phyloP scores from a whole-genome alignment of 148 eudicot species.

The Vaccinium macrocarpon region DNA sequence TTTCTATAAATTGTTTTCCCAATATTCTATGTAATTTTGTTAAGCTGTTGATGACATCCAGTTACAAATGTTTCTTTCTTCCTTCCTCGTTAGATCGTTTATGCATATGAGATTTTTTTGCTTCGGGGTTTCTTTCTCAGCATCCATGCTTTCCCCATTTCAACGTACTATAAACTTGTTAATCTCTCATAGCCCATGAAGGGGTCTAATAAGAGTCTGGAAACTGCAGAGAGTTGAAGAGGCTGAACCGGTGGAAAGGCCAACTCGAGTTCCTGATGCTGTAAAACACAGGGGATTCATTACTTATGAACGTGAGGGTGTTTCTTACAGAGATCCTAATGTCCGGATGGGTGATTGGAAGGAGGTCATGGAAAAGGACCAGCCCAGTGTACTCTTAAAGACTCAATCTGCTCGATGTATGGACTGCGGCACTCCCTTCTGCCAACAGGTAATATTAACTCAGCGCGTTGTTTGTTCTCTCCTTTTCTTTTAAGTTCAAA shows the following conservation, averaged over 20 bases:
- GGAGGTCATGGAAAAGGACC: conserved; percentile 82
- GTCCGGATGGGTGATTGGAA: conserved; percentile 81
- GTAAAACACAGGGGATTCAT: conserved; percentile 84
- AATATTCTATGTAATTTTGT: background rate
- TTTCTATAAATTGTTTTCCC: background rate
- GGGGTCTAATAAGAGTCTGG: background rate
- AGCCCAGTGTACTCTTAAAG: conserved; percentile 78
- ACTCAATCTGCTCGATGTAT: conserved; percentile 98
- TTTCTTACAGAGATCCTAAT: conserved; percentile 80
- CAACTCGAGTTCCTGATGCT: conserved; percentile 70
- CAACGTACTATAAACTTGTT: background rate
- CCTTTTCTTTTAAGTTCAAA: background rate
- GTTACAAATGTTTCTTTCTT: background rate
- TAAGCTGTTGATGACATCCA: background rate
- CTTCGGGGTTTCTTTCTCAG: background rate
- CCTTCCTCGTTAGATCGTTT: background rate
- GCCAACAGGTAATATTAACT: conserved; percentile 69
- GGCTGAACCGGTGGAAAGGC: conserved; percentile 41
- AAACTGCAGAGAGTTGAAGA: conserved; percentile 37
- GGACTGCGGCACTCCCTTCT: conserved; percentile 99
- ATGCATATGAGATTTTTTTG: background rate
- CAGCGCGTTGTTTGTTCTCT: background rate
- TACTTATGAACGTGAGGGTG: conserved; percentile 83
- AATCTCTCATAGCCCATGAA: background rate
- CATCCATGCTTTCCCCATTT: background rate